Conservation (phyloP, 2,329 filamentous ascomycete species). For the Fusarium nodosum region DNA sequence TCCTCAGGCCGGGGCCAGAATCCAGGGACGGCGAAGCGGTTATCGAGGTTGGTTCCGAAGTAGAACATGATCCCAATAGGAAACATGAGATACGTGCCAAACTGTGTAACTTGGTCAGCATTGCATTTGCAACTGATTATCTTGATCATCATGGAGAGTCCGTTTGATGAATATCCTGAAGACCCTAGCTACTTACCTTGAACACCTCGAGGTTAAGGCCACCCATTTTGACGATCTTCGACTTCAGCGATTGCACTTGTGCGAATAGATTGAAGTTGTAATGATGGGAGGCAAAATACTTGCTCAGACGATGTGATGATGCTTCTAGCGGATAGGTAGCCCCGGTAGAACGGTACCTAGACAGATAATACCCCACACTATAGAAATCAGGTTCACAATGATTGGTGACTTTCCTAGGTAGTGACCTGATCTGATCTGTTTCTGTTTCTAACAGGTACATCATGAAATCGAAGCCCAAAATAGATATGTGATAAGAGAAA, state of each 20-base stretch:
- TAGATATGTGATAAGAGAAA: not conserved
- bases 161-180: not conserved
- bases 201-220: conserved; percentile 94
- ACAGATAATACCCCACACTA: conserved; percentile 28
- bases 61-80: conserved; percentile 99
- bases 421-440: conserved; percentile 9
- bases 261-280: conserved; percentile 26
- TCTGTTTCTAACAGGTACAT: not conserved
- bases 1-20: conserved; percentile 93
- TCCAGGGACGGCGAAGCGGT: conserved; percentile 86
- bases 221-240: conserved; percentile 64
- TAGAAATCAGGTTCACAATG: conserved; percentile 16
- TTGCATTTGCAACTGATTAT: not conserved
- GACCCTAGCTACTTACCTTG: conserved; percentile 72
- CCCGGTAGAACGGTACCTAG: conserved; percentile 43
- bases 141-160: not conserved
- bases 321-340: conserved; percentile 39
- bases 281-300: conserved; percentile 35
- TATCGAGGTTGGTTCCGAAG: conserved; percentile 97
- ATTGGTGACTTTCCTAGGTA: conserved; percentile 32
- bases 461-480: conserved; percentile 9
- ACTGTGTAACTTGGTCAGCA: conserved; percentile 66
- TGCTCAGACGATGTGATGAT: conserved; percentile 36
- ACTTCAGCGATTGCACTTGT: conserved; percentile 13
- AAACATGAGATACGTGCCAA: conserved; percentile 99